Evolutionary conservation across 257 asterid genomes (phyloP).

Genomic region (Nicotiana paniculata): DNA sequence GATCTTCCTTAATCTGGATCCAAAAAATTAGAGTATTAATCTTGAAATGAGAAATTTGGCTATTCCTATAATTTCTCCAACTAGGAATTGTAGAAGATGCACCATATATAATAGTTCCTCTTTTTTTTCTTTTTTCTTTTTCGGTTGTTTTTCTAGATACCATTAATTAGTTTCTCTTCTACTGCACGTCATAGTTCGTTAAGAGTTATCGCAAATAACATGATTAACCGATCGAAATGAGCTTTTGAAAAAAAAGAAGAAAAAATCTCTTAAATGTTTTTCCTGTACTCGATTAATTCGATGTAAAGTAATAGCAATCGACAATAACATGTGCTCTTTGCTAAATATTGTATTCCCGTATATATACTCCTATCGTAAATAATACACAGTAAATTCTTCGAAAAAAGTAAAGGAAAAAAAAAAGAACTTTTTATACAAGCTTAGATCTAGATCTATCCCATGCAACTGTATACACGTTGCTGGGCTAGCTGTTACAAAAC

Average conservation of each 20-base stretch:
- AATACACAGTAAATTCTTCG: neutral
- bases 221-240: too few species aligned
- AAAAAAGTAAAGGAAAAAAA: neutral
- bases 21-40: too few species aligned
- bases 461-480: neutral
- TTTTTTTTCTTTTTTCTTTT: too few species aligned
- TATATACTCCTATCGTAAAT: neutral
- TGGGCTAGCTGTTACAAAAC: neutral
- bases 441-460: neutral
- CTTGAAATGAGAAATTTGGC: too few species aligned
- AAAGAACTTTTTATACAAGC: neutral
- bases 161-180: neutral
- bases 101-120: too few species aligned
- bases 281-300: neutral
- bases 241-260: neutral
- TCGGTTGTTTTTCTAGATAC: too few species aligned
- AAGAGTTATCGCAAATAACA: neutral
- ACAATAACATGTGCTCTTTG: neutral
- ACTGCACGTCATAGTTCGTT: neutral
- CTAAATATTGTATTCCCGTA: neutral
- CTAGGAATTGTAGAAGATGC: too few species aligned
- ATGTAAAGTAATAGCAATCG: neutral
- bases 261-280: neutral
- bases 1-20: too few species aligned
- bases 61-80: too few species aligned